Conservation (phyloP, 352 stramenopile genomes). For the Phytophthora podocarpi region DNA sequence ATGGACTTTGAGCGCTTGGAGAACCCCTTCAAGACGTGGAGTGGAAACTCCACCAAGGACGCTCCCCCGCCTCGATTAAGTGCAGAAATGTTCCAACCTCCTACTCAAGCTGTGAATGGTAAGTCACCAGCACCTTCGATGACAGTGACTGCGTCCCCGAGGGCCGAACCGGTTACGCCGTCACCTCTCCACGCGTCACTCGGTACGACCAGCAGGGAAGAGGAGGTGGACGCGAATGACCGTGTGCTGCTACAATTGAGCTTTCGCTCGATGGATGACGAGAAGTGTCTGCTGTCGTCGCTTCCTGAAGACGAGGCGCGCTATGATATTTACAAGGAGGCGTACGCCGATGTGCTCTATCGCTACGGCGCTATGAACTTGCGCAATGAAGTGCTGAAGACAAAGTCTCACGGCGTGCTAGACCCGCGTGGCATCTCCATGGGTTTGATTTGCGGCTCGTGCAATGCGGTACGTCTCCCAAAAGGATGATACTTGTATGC, state of each 20-base stretch:
- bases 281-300: slow-evolving; percentile 55
- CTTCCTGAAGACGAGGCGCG: slow-evolving; percentile 55
- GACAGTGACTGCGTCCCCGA: slow-evolving; percentile 29
- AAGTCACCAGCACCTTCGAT: slow-evolving; percentile 39
- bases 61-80: slow-evolving; percentile 48
- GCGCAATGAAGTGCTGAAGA: slow-evolving; percentile 79
- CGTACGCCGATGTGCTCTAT: slow-evolving; percentile 84
- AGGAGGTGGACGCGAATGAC: slow-evolving; percentile 45
- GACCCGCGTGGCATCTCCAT: slow-evolving; percentile 63
- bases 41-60: slow-evolving; percentile 43
- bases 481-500: no score
- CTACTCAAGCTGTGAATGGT: slow-evolving; percentile 32
- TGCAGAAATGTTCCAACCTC: slow-evolving; percentile 58
- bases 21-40: slow-evolving; percentile 82
- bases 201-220: slow-evolving; percentile 16
- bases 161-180: slow-evolving; percentile 13
- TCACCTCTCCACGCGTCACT: slow-evolving; percentile 24
- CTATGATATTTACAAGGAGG: slow-evolving; percentile 84
- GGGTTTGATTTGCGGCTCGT: slow-evolving; percentile 69
- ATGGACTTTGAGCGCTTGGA: slow-evolving; percentile 75
- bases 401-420: slow-evolving; percentile 30
- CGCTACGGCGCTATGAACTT: slow-evolving; percentile 78
- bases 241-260: slow-evolving; percentile 59
- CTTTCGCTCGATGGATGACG: slow-evolving; percentile 42
- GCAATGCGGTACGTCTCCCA: slow-evolving; percentile 59